phyloP scores from a whole-genome alignment of 2,329 filamentous ascomycete genomes.

The Aspergillus ochraceoroseus region DNA sequence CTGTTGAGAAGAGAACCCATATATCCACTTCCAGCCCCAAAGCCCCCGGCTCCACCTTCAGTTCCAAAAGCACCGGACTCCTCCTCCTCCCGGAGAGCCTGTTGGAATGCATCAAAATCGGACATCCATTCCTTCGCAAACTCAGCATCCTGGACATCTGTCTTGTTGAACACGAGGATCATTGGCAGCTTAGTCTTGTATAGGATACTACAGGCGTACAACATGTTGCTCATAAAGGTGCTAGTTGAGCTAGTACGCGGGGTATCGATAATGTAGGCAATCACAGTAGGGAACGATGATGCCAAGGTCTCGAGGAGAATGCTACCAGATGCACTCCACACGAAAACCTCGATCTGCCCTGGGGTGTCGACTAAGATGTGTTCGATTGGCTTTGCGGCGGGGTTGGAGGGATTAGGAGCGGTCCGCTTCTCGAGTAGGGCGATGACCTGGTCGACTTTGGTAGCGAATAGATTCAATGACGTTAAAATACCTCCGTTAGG shows the following conservation, averaged over 20 bases:
- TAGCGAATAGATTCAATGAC: slow-evolving; percentile 91
- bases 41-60: slow-evolving; percentile 56
- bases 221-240: slow-evolving; percentile 99
- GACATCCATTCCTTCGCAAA: slow-evolving; percentile 99
- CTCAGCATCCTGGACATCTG: slow-evolving; percentile 82
- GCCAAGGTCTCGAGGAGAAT: slow-evolving; percentile 91
- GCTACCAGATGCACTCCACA: slow-evolving; percentile 93
- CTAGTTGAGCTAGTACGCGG: slow-evolving; percentile 87
- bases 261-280: slow-evolving; percentile 96
- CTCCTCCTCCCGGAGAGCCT: slow-evolving; percentile 75
- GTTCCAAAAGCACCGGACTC: slow-evolving; percentile 70
- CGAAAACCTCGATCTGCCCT: slow-evolving; percentile 97
- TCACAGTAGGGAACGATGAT: slow-evolving; percentile 90
- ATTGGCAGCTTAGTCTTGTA: slow-evolving; percentile 99
- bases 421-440: slow-evolving; percentile 84
- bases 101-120: slow-evolving; percentile 93
- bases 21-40: slow-evolving; percentile 77
- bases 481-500: slow-evolving; percentile 97
- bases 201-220: slow-evolving; percentile 95
- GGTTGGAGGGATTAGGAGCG: slow-evolving; percentile 49
- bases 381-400: slow-evolving; percentile 56
- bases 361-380: slow-evolving; percentile 93
- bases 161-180: slow-evolving; percentile 99
- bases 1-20: slow-evolving; percentile 95
- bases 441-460: slow-evolving; percentile 95